These are phyloP conservation scores for Cardamine resedifolia DNA, from an alignment of 345 rosid genomes.

Conservation along the genomic window DNA sequence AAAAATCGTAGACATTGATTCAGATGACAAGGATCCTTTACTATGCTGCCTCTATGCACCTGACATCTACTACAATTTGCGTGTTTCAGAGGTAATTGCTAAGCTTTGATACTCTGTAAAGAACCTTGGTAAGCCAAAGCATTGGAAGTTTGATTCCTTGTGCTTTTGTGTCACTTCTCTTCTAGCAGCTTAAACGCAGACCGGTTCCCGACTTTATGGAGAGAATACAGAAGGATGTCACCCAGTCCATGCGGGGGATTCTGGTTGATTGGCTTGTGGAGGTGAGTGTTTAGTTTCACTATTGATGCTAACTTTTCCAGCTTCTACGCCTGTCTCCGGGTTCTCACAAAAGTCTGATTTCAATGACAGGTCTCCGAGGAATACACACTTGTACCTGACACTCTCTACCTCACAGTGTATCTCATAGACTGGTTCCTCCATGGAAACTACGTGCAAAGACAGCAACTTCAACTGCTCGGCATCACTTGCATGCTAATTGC, in stretches of 20 bases:
- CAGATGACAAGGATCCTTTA: constrained; percentile 61
- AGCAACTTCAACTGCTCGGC: constrained; percentile 86
- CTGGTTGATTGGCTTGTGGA: constrained; percentile 98
- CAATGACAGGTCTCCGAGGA: constrained; percentile 86
- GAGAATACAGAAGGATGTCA: constrained; percentile 68
- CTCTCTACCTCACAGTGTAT: constrained; percentile 80
- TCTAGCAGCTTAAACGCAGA: constrained; percentile 67
- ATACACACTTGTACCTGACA: constrained; percentile 84
- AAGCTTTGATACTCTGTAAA: constrained; percentile 11
- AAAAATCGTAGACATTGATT: constrained; percentile 62
- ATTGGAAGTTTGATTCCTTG: constrained; percentile 1
- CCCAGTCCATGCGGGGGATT: constrained; percentile 86
- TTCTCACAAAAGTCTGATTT: constrained; percentile 24
- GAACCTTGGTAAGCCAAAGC: constrained; percentile 7
- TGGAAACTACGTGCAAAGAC: constrained; percentile 66
- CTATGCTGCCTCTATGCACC: constrained; percentile 80
- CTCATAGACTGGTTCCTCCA: constrained; percentile 86
- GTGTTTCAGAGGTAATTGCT: constrained; percentile 73
- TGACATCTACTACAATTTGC: constrained; percentile 69
- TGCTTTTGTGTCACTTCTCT: constrained; percentile 16
- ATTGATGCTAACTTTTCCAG: constrained; percentile 14
- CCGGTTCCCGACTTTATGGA: constrained; percentile 70
- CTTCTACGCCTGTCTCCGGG: neutral
- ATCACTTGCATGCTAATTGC: constrained; percentile 94
- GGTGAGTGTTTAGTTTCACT: constrained; percentile 44